Conservation (phyloP, 768 basidiomycete genomes). For the Hirschioporus abietinus region DNA sequence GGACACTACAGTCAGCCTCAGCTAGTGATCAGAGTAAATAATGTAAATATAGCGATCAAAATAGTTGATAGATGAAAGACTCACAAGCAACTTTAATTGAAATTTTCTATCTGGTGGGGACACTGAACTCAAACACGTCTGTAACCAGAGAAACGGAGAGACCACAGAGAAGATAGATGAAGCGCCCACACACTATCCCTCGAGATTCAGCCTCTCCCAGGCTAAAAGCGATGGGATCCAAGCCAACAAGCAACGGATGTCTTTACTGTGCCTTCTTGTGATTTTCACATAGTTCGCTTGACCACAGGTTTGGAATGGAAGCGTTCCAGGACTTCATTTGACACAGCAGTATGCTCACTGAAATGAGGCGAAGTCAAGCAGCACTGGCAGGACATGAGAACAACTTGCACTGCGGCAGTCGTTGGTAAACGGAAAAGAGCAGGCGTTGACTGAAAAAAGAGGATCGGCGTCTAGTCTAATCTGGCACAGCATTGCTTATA, state of each 20-base stretch:
- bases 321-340: background rate
- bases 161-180: background rate
- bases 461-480: background rate
- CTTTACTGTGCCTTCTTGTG: background rate
- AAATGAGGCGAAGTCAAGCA: background rate
- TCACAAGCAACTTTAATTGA: background rate
- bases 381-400: background rate
- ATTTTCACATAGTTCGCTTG: background rate
- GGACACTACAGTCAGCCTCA: background rate
- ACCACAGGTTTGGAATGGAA: background rate
- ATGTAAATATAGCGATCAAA: background rate
- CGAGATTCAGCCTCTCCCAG: background rate
- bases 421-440: background rate
- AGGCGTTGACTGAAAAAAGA: constrained; percentile 1
- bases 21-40: background rate
- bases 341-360: background rate
- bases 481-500: background rate
- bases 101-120: background rate
- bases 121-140: background rate
- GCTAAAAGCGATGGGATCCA: background rate
- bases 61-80: background rate
- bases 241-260: background rate
- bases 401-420: background rate
- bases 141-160: background rate
- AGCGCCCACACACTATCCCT: background rate